These are phyloP conservation scores for Schwanniomyces polymorphus DNA, from an alignment of 805 yeast species.

Conservation along the genomic window DNA sequence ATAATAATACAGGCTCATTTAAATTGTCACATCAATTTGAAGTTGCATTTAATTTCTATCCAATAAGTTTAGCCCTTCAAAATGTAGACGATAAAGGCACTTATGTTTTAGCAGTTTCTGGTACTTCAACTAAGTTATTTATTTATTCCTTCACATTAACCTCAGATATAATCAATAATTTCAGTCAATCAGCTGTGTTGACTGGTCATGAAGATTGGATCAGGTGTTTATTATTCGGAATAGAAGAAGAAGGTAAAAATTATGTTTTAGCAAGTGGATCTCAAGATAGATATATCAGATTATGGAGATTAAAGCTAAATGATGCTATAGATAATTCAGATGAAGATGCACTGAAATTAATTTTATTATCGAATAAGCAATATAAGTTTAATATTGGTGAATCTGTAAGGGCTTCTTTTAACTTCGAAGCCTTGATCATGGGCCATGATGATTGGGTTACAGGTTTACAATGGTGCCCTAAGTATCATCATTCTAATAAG, in stretches of 20 bases:
- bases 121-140: slow-evolving; percentile 57
- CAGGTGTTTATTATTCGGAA: slow-evolving; percentile 63
- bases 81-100: slow-evolving; percentile 27
- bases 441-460: slow-evolving; percentile 99
- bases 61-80: slow-evolving; percentile 32
- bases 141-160: slow-evolving; percentile 48
- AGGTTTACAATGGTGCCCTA: slow-evolving; percentile 77
- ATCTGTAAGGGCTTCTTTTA: slow-evolving; percentile 51
- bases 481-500: slow-evolving; percentile 4
- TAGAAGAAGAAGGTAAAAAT: slow-evolving; percentile 46
- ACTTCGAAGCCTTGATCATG: slow-evolving; percentile 90
- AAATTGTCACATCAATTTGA: slow-evolving; percentile 27
- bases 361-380: slow-evolving; percentile 68
- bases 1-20: slow-evolving; percentile 12
- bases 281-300: slow-evolving; percentile 86
- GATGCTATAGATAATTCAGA: slow-evolving; percentile 57
- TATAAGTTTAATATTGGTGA: slow-evolving; percentile 51
- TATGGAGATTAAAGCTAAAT: slow-evolving; percentile 75
- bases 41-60: slow-evolving; percentile 48
- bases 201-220: slow-evolving; percentile 98
- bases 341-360: slow-evolving; percentile 52
- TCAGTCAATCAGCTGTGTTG: slow-evolving; percentile 50
- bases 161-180: slow-evolving; percentile 11
- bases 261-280: slow-evolving; percentile 83
- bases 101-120: slow-evolving; percentile 67